Base-by-base conservation (phyloP, 768 basidiomycete genomes). In the Lactarius deliciosus region DNA sequence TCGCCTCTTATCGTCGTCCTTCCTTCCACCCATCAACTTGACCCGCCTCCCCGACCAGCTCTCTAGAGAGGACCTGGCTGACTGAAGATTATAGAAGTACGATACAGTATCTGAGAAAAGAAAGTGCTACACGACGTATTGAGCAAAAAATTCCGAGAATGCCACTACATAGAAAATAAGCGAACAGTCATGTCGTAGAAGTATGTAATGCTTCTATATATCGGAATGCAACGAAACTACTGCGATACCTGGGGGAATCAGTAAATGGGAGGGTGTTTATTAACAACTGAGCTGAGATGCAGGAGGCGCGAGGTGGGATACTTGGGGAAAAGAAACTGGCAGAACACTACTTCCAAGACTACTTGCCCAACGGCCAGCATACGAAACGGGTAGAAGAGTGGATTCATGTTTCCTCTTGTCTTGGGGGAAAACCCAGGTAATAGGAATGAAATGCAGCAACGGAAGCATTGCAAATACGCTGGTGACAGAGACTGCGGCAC, bases 401-500 rank as follows among this genome's bases (percentile, higher is more conserved):
- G 15, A 2, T 53, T 53, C 50, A 6, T 25, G 5, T 25, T 30
- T 30, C 60, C 15, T 36, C 11, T 54, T 20, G 0, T 25, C 25
- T 20, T 36, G 9, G 22, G 10, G 47, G 47, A 25, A 22, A 50
- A 20, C 13, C 60, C 43, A 22, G 28, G 28, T 28, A 25, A 63
- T 41, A 22, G 68, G 64, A 7, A 68, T 16, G n/a, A 68, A 68
- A 43, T 65, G 64, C 18, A 68, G 34, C 18, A 68, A 40, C 3
- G 68, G 68, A 22, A 66, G 64, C 64, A 68, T 60, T 1, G 45
- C 36, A 43, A 68, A 66, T 38, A 68, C 64, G 2, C 59, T 58
- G 5, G 47, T 47, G n/a, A 60, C 30, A 9, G 60, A 65, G 43
- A 60, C 30, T 10, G 57, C 32, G 30, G 20, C 64, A 36, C 32